These are phyloP conservation scores for Epicoccum sorghinum DNA, from an alignment of 2,329 filamentous ascomycete genomes.

Conservation along the genomic window DNA sequence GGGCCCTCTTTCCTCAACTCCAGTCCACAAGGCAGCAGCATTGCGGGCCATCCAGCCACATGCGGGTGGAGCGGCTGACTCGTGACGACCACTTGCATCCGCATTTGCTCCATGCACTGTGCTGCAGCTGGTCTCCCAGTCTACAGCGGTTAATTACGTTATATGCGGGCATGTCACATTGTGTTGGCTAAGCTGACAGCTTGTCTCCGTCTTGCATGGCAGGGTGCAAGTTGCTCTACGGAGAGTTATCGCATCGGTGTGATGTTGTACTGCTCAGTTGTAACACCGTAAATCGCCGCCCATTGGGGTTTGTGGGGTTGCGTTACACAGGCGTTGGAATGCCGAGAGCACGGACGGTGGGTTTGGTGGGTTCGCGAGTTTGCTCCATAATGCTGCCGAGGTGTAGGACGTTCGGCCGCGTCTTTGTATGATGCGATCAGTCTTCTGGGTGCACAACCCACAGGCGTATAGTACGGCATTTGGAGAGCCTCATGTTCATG, in stretches of 20 bases:
- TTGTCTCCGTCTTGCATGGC: not conserved
- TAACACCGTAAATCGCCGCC: constrained; percentile 1
- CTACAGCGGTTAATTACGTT: constrained; percentile 34
- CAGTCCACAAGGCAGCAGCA: constrained; percentile 11
- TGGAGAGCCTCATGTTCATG: too few species aligned
- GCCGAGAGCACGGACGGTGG: not conserved
- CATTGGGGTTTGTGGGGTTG: not conserved
- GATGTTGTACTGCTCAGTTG: not conserved
- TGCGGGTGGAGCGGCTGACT: constrained; percentile 15
- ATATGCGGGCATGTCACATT: constrained; percentile 33
- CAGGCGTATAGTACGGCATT: too few species aligned
- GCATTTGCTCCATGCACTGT: constrained; percentile 16
- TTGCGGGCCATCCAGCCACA: constrained; percentile 6
- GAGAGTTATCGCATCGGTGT: not conserved
- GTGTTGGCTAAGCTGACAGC: constrained; percentile 23
- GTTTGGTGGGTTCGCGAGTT: too few species aligned
- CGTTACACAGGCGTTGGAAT: constrained; percentile 1
- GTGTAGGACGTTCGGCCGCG: too few species aligned
- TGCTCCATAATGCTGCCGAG: too few species aligned
- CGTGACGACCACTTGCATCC: constrained; percentile 25
- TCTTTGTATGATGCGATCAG: too few species aligned
- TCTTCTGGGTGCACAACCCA: too few species aligned
- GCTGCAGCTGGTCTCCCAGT: constrained; percentile 25
- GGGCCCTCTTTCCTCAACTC: not conserved
- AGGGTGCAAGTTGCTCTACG: constrained; percentile 1